Evolutionary conservation across 176 grass and related monocot species (phyloP).

Genomic region (Melocanna baccifera): DNA sequence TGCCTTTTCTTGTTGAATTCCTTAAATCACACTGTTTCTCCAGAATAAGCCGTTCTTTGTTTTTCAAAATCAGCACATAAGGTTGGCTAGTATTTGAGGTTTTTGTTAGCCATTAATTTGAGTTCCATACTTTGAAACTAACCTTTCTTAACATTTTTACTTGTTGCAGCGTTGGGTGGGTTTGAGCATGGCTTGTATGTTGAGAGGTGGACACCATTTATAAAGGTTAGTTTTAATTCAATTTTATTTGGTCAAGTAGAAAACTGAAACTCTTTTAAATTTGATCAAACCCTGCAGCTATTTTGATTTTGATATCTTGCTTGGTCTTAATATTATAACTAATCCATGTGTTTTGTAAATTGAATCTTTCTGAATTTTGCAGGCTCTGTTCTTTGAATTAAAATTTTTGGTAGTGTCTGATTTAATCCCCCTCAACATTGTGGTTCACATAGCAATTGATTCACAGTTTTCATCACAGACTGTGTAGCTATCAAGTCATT

Average conservation of each 20-base stretch:
- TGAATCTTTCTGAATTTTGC: neutral
- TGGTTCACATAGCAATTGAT: neutral
- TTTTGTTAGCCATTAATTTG: neutral
- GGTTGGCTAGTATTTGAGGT: neutral
- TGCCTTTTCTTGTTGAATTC: slow-evolving; percentile 1
- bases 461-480: neutral
- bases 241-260: neutral
- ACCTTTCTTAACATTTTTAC: neutral
- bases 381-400: neutral
- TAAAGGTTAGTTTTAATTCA: slow-evolving; percentile 65
- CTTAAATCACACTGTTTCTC: neutral
- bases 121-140: neutral
- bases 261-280: neutral
- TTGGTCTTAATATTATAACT: neutral
- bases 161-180: slow-evolving; percentile 63
- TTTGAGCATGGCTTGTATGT: slow-evolving; percentile 88
- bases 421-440: neutral
- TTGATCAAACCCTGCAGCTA: neutral
- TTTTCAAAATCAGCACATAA: slow-evolving; percentile 10
- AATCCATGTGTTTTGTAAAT: neutral
- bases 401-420: neutral
- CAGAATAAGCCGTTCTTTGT: neutral
- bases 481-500: neutral
- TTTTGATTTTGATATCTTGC: neutral
- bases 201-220: slow-evolving; percentile 79